These are phyloP conservation scores for Conoideocrella luteorostrata DNA, from an alignment of 2,329 filamentous ascomycete genomes.

Conservation along the genomic window DNA sequence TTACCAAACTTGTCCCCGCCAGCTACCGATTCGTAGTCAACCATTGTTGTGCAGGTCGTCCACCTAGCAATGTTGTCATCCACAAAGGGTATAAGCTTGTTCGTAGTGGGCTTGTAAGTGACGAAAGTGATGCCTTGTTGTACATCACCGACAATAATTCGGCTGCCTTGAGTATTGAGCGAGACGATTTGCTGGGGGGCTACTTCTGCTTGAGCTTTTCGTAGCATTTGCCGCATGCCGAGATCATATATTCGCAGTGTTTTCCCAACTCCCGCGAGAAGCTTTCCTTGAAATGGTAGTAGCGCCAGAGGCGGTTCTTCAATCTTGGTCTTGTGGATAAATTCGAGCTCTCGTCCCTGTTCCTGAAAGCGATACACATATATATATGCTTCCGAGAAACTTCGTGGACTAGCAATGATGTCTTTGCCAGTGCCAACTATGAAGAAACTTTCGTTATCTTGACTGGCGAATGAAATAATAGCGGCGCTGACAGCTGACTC, in stretches of 20 bases:
- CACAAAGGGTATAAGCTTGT: slow-evolving; percentile 85
- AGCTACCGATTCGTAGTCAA: slow-evolving; percentile 93
- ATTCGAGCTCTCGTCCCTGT: slow-evolving; percentile 80
- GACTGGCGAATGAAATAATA: slow-evolving; percentile 77
- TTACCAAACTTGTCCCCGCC: slow-evolving; percentile 98
- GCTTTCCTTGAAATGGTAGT: slow-evolving; percentile 82
- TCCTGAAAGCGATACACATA: slow-evolving; percentile 89
- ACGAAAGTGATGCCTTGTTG: slow-evolving; percentile 88
- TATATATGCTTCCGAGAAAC: slow-evolving; percentile 73
- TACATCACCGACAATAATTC: slow-evolving; percentile 87
- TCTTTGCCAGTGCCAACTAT: slow-evolving; percentile 92
- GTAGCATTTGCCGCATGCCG: slow-evolving; percentile 84
- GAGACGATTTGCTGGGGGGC: slow-evolving; percentile 79
- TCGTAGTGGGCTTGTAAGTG: slow-evolving; percentile 88
- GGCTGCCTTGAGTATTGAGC: slow-evolving; percentile 81
- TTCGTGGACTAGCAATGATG: slow-evolving; percentile 70
- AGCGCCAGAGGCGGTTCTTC: slow-evolving; percentile 87
- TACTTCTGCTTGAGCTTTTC: slow-evolving; percentile 80
- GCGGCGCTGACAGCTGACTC: slow-evolving; percentile 85
- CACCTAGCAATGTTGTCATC: slow-evolving; percentile 87
- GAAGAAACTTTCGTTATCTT: slow-evolving; percentile 85
- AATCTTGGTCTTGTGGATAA: slow-evolving; percentile 93
- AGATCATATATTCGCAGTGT: slow-evolving; percentile 85
- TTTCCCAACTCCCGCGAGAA: slow-evolving; percentile 79
- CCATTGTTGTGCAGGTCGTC: slow-evolving; percentile 87